Evolutionary conservation across 139 green algal species (phyloP).

Genomic region (Asterochloris erici): DNA sequence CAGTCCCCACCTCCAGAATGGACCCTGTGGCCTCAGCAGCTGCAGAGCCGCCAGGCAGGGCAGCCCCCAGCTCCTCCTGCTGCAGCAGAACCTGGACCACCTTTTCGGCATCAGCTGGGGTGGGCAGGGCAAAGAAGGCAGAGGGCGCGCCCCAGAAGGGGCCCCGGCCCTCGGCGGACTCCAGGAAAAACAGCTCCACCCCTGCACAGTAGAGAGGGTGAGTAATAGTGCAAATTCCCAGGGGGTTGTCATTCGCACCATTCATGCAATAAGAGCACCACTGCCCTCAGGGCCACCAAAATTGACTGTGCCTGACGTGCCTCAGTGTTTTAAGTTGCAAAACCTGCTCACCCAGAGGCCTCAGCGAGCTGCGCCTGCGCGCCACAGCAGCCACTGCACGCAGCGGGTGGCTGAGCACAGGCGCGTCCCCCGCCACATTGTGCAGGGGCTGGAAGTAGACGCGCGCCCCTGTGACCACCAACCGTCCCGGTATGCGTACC

Average conservation of each 20-base stretch:
- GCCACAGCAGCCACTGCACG: constrained; percentile 66
- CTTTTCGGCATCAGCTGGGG: constrained; percentile 45
- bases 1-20: constrained; percentile 43
- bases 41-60: constrained; percentile 24
- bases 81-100: constrained; percentile 31
- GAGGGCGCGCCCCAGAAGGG: constrained; percentile 62
- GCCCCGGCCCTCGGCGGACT: background rate
- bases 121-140: constrained; percentile 78
- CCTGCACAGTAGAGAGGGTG: background rate
- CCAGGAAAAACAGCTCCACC: constrained; percentile 32
- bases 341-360: constrained; percentile 13
- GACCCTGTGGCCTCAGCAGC: constrained; percentile 28
- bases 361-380: constrained; percentile 60
- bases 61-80: constrained; percentile 41
- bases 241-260: background rate
- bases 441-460: constrained; percentile 90
- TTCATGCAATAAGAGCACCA: background rate
- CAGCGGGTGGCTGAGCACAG: constrained; percentile 64
- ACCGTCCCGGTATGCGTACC: constrained; percentile 51
- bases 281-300: background rate
- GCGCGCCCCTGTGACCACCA: constrained; percentile 69
- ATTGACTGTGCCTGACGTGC: background rate
- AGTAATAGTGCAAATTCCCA: no score
- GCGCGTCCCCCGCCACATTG: constrained; percentile 58
- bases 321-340: background rate